A percentile compares a stretch with the other conserved stretches of the same genome.
Conservation (phyloP, 306 rosid species). For the Parietaria judaica region DNA sequence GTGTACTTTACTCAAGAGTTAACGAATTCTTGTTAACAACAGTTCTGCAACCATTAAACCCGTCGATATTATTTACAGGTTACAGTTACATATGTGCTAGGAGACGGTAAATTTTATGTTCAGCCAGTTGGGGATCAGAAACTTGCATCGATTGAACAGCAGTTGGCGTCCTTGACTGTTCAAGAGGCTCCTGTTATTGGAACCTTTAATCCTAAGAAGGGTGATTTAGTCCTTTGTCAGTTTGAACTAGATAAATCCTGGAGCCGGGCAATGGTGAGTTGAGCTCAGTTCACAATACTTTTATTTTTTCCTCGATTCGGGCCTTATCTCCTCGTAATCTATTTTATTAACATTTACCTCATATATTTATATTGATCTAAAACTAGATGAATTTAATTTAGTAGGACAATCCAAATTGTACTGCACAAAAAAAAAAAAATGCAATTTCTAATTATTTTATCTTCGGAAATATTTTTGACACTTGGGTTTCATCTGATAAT, state of each 20-base stretch:
- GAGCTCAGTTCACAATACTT: neutral
- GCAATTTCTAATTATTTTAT: too few relatives aligned
- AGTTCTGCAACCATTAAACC: neutral
- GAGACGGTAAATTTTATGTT: constrained; percentile 81
- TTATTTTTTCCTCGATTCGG: neutral
- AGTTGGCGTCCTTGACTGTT: constrained; percentile 76
- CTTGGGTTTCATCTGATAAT: too few relatives aligned
- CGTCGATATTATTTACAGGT: constrained; percentile 43
- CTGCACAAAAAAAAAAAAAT: neutral
- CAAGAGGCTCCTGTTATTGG: constrained; percentile 87
- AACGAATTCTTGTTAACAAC: constrained; percentile 10
- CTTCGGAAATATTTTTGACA: too few relatives aligned
- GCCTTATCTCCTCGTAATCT: neutral
- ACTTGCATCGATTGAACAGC: constrained; percentile 70
- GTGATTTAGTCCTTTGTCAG: constrained; percentile 82
- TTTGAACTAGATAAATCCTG: constrained; percentile 74
- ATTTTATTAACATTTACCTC: neutral
- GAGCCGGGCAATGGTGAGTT: constrained; percentile 93
- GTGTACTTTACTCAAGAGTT: constrained; percentile 15
- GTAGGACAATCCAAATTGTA: neutral
- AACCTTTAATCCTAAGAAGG: constrained; percentile 86
- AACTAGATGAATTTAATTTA: too few relatives aligned
- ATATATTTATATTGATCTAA: neutral
- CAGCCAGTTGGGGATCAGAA: constrained; percentile 90
- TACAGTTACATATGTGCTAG: constrained; percentile 73